Evolutionary conservation across 2,329 filamentous ascomycete species (phyloP), one percentile per base, ranked within the genome.

Genomic region (Ceratocystiopsis sp.): DNA sequence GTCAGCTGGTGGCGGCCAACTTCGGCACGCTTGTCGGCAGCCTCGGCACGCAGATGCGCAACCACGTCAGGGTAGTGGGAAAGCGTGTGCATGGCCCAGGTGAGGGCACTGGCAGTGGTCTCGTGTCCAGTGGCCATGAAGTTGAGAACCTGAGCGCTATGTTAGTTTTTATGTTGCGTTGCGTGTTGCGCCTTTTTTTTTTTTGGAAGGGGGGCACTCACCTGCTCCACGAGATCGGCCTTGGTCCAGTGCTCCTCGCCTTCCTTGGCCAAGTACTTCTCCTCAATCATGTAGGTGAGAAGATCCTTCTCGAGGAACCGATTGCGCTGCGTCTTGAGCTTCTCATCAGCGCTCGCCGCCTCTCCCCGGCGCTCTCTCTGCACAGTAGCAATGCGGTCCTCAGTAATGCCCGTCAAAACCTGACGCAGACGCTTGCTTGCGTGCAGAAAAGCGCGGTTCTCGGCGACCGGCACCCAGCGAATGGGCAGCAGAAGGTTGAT

Each of bases 401-500:
- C 35, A 12, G 59, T 56, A 15, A 60, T 52, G 3, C 57, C 50
- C 3, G 54, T 51, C 4, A 65, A 48, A 42, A 62, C 59, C 29
- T 47, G 44, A n/a, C 56, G 53, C 12, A 66, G 53, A 39, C 57
- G 52, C 2, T 46, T 41, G 16, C 55, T 58, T 2, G 60, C 59
- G 2, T 42, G 42, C n/a, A 62, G 46, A 46, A 64, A 66, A 4
- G 45, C 50, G 7, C 50, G 53, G 44, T 67, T 68, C 2, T 60
- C 59, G 37, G 59, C 43, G 0, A 66, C 35, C 0, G 63, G 64
- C 4, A 65, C 48, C 52, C 61, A 57, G 0, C 48, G 45, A 29
- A 50, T 33, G 0, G 50, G 50, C 3, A 51, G 6, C 9, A 47
- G 13, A 3, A 44, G 46, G 33, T 45, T 46, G 32, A 47, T 19